These are phyloP conservation scores for Boletus tomentosulus DNA, from an alignment of 768 basidiomycete species.

Conservation along the genomic window DNA sequence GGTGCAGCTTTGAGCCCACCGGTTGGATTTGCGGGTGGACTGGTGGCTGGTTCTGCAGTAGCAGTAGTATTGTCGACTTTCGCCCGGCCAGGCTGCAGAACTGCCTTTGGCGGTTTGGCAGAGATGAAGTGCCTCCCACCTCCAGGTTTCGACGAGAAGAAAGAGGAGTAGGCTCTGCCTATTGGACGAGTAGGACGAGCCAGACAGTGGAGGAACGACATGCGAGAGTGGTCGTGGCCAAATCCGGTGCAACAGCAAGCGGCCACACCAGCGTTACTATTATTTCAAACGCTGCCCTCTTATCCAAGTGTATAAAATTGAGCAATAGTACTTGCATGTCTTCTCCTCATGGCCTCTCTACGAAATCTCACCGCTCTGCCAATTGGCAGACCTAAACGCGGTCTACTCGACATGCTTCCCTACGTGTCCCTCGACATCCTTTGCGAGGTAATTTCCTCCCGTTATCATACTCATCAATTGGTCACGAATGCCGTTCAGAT, in stretches of 20 bases:
- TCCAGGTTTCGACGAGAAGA: conserved; percentile 75
- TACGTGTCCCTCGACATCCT: conserved; percentile 30
- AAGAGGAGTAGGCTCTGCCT: conserved; percentile 67
- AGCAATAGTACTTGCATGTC: background rate
- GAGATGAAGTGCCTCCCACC: conserved; percentile 74
- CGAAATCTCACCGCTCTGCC: background rate
- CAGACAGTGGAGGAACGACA: conserved; percentile 52
- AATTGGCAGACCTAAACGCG: conserved; percentile 10
- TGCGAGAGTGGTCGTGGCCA: conserved; percentile 19
- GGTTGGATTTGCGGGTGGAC: conserved; percentile 12
- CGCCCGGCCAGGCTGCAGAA: conserved; percentile 35
- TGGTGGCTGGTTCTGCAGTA: conserved; percentile 22
- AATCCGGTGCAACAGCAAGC: background rate
- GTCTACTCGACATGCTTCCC: conserved; percentile 29
- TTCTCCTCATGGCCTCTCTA: conserved; percentile 9
- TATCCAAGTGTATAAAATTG: background rate
- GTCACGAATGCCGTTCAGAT: conserved; percentile 30
- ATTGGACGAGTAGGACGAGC: conserved; percentile 44
- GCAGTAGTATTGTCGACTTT: conserved; percentile 40
- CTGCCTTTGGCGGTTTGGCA: conserved; percentile 56
- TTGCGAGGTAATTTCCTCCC: conserved; percentile 17
- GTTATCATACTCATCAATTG: background rate
- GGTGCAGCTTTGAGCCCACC: conserved; percentile 13
- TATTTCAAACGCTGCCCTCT: background rate
- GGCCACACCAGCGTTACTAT: background rate